Percentiles rank a stretch among this genome's conserved stretches.
Evolutionary conservation across 495 filamentous ascomycete genomes (phyloP).

Genomic region (Trichoderma reesei): DNA sequence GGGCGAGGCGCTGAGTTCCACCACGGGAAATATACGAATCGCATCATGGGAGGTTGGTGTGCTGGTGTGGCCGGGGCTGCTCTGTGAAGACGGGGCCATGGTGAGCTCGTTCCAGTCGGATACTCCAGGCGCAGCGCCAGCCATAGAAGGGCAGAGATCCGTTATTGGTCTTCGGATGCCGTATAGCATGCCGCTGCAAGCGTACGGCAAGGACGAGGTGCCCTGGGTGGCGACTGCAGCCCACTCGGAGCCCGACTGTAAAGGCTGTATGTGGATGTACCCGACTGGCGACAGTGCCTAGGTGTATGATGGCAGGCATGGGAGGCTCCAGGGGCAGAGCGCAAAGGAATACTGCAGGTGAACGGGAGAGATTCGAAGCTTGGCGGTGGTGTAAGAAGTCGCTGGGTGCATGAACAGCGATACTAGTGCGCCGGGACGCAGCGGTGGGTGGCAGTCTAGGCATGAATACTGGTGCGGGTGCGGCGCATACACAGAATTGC

Average conservation of each 20-base stretch:
- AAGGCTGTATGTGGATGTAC: slow-evolving; percentile 35
- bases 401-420: too few species aligned
- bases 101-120: slow-evolving; percentile 58
- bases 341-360: too few species aligned
- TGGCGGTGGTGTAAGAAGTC: too few species aligned
- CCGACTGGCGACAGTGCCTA: neutral
- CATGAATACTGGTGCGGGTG: too few species aligned
- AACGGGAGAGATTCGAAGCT: too few species aligned
- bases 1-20: slow-evolving; percentile 50
- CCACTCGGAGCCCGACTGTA: slow-evolving; percentile 59
- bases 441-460: neutral
- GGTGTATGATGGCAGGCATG: too few species aligned
- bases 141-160: slow-evolving; percentile 15
- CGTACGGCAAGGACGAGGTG: slow-evolving; percentile 50
- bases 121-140: slow-evolving; percentile 22
- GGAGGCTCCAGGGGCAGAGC: too few species aligned
- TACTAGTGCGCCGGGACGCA: too few species aligned
- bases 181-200: slow-evolving; percentile 67
- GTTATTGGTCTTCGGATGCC: slow-evolving; percentile 68
- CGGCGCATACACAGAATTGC: too few species aligned
- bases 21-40: slow-evolving; percentile 51
- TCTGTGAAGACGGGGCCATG: slow-evolving; percentile 48
- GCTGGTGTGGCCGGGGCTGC: slow-evolving; percentile 71
- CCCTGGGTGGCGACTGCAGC: slow-evolving; percentile 71
- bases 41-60: slow-evolving; percentile 84